Percentiles rank a stretch among this genome's conserved stretches.
These are phyloP conservation scores for Punica granatum DNA, from an alignment of 345 rosid species.

Conservation along the genomic window DNA sequence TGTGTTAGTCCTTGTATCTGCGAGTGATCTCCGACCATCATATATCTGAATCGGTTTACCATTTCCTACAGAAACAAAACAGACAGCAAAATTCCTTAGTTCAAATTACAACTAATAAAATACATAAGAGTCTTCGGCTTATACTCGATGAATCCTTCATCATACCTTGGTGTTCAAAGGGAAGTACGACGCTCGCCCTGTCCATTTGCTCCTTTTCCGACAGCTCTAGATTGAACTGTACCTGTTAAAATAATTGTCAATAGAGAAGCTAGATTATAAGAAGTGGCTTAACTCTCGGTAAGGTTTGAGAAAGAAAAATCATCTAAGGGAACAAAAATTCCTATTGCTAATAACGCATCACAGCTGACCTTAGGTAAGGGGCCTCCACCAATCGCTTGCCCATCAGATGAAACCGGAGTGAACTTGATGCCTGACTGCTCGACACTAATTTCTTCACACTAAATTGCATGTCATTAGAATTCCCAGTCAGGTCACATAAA, in stretches of 20 bases:
- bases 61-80: slow-evolving; percentile 34
- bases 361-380: slow-evolving; percentile 68
- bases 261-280: not conserved
- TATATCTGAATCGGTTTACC: slow-evolving; percentile 70
- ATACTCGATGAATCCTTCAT: not conserved
- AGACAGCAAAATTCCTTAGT: no score
- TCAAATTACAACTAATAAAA: not conserved
- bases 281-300: not conserved
- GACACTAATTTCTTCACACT: slow-evolving; percentile 63
- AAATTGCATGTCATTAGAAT: slow-evolving; percentile 9
- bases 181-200: slow-evolving; percentile 82
- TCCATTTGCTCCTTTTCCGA: slow-evolving; percentile 75
- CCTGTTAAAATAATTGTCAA: slow-evolving; percentile 36
- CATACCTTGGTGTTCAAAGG: slow-evolving; percentile 95
- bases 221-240: slow-evolving; percentile 69
- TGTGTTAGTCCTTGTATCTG: slow-evolving; percentile 29
- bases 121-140: not conserved
- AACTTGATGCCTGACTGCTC: slow-evolving; percentile 53
- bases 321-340: not conserved
- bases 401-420: slow-evolving; percentile 44
- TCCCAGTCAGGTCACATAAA: not conserved
- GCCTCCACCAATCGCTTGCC: slow-evolving; percentile 35
- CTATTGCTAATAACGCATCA: slow-evolving; percentile 3
- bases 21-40: slow-evolving; percentile 63
- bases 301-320: not conserved